phyloP scores from a whole-genome alignment of 2,329 filamentous ascomycete species.

The Esteya vermicola region DNA sequence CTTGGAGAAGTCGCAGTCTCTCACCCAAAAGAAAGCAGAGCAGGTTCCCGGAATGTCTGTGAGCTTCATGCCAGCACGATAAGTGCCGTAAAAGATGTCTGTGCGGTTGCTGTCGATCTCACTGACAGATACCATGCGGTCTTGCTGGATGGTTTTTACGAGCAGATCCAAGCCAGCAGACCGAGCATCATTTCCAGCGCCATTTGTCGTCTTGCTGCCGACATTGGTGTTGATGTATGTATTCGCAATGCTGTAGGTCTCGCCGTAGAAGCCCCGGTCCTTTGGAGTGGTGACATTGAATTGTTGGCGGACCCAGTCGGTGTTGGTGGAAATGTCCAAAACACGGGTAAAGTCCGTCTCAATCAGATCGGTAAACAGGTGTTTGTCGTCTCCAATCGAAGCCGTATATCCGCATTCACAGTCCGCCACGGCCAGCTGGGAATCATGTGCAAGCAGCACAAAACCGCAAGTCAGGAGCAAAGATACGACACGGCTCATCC shows the following conservation, averaged over 20 bases:
- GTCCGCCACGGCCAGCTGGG: slow-evolving; percentile 20
- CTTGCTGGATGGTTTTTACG: slow-evolving; percentile 29
- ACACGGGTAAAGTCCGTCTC: slow-evolving; percentile 59
- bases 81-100: slow-evolving; percentile 58
- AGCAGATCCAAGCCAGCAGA: slow-evolving; percentile 41
- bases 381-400: slow-evolving; percentile 21
- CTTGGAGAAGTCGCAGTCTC: not conserved
- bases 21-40: slow-evolving; percentile 66
- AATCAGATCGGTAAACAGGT: slow-evolving; percentile 52
- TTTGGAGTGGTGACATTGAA: slow-evolving; percentile 49
- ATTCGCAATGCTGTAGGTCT: slow-evolving; percentile 44
- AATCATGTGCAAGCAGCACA: slow-evolving; percentile 11
- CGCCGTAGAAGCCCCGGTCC: slow-evolving; percentile 51
- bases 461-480: slow-evolving; percentile 2
- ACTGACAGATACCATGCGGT: slow-evolving; percentile 43
- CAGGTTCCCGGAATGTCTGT: slow-evolving; percentile 52
- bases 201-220: slow-evolving; percentile 27
- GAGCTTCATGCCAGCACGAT: slow-evolving; percentile 52
- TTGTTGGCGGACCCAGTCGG: slow-evolving; percentile 51
- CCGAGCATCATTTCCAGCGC: slow-evolving; percentile 26
- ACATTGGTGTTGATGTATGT: slow-evolving; percentile 28
- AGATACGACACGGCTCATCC: not conserved
- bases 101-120: slow-evolving; percentile 47
- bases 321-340: slow-evolving; percentile 29
- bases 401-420: slow-evolving; percentile 64